phyloP scores from a whole-genome alignment of 441 rosid genomes.

The Kokia cookei region DNA sequence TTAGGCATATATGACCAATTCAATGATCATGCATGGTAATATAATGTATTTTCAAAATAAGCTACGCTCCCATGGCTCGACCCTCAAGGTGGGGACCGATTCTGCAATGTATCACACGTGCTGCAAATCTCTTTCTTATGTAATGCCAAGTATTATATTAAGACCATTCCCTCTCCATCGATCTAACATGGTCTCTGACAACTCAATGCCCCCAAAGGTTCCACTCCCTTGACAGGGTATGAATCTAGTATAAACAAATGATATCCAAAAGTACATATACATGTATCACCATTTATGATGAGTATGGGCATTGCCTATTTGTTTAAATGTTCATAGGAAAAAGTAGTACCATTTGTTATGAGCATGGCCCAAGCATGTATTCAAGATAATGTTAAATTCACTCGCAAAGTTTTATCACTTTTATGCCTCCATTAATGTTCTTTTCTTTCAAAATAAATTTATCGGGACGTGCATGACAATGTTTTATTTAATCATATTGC shows the following conservation, averaged over 20 bases:
- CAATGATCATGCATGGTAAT: not conserved
- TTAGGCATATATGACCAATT: slow-evolving; percentile 28
- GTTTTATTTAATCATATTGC: too few species aligned
- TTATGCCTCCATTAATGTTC: too few species aligned
- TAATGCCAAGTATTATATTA: not conserved
- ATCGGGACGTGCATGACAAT: too few species aligned
- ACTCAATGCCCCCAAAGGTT: slow-evolving; percentile 2
- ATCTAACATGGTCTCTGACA: slow-evolving; percentile 15
- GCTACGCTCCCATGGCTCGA: slow-evolving; percentile 16
- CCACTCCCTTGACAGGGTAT: not conserved
- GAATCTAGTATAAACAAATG: not conserved
- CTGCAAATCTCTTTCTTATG: not conserved
- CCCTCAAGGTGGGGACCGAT: slow-evolving; percentile 45
- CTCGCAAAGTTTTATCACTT: not conserved
- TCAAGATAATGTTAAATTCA: slow-evolving; percentile 9
- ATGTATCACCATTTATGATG: slow-evolving; percentile 4
- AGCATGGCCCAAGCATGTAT: not conserved
- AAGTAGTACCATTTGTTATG: not conserved
- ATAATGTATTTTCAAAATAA: not conserved
- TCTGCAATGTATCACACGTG: slow-evolving; percentile 11
- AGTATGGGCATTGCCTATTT: not conserved
- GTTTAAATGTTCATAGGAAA: slow-evolving; percentile 7
- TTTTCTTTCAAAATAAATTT: too few species aligned
- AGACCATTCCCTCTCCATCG: slow-evolving; percentile 19
- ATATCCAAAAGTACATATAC: not conserved